Evolutionary conservation across 441 rosid species (phyloP).

Genomic region (Erodium moschatum): DNA sequence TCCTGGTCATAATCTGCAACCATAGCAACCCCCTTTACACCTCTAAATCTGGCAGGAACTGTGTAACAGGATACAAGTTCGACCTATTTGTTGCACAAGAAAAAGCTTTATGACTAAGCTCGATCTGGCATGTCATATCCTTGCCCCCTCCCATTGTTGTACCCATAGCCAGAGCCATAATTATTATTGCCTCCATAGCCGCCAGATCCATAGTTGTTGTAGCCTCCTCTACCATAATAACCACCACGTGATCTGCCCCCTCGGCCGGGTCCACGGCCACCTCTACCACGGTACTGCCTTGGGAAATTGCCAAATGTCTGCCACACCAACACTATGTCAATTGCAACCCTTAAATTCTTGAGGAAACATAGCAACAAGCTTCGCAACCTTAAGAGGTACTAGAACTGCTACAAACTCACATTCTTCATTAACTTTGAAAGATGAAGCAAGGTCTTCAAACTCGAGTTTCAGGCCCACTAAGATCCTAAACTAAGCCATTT

Average conservation of each 20-base stretch:
- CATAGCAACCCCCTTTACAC: neutral
- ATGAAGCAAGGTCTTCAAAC: no score
- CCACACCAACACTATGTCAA: neutral
- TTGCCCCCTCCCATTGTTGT: slow-evolving; percentile 2
- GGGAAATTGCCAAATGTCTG: slow-evolving; percentile 25
- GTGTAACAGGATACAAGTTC: neutral
- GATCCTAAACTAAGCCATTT: neutral
- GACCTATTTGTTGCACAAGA: no score
- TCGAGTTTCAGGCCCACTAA: neutral
- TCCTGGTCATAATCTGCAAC: neutral
- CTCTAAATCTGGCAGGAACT: neutral
- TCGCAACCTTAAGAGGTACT: neutral
- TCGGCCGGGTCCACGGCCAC: slow-evolving; percentile 11
- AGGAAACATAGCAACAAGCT: neutral
- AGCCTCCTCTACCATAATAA: slow-evolving; percentile 19
- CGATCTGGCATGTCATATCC: slow-evolving; percentile 1
- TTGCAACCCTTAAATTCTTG: neutral
- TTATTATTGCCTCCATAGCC: neutral
- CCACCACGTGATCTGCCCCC: slow-evolving; percentile 19
- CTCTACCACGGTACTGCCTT: slow-evolving; percentile 17
- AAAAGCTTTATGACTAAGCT: neutral
- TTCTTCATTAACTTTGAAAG: neutral
- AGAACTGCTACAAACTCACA: neutral
- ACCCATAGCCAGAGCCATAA: neutral
- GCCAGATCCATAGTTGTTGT: slow-evolving; percentile 17